A percentile compares a stretch with the other conserved stretches of the same genome.
phyloP scores from a whole-genome alignment of 2,329 filamentous ascomycete genomes.

The Coniochaeta sp. region DNA sequence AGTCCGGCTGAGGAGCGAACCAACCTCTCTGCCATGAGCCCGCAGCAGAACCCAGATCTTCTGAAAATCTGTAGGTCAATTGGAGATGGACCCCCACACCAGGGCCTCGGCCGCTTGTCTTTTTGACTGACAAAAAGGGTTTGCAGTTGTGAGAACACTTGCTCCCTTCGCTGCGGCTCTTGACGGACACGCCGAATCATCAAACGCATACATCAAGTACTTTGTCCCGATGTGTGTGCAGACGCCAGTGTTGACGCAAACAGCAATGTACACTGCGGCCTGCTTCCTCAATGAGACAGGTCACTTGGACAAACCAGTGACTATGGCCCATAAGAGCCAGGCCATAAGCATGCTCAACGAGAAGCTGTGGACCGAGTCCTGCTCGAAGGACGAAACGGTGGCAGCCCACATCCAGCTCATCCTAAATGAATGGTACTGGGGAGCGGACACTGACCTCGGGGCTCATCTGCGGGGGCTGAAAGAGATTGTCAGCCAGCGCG shows the following conservation, averaged over 20 bases:
- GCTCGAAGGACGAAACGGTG: conserved; percentile 37
- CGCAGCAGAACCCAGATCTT: conserved; percentile 37
- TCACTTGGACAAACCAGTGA: conserved; percentile 33
- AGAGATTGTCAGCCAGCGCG: conserved; percentile 39
- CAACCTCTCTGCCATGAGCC: not conserved
- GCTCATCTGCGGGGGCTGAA: conserved; percentile 39
- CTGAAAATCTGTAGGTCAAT: conserved; percentile 35
- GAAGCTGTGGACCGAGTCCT: conserved; percentile 28
- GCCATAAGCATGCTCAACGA: conserved; percentile 39
- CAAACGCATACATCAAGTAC: conserved; percentile 36
- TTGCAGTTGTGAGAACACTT: conserved; percentile 37
- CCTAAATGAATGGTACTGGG: conserved; percentile 48
- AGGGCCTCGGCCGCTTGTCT: not conserved
- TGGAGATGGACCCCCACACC: not conserved
- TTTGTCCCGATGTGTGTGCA: conserved; percentile 41
- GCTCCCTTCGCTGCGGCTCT: conserved; percentile 43
- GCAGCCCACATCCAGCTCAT: conserved; percentile 41
- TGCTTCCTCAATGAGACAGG: conserved; percentile 44
- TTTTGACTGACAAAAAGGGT: not conserved
- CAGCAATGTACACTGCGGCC: conserved; percentile 41
- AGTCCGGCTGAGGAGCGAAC: not conserved
- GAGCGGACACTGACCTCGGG: conserved; percentile 33
- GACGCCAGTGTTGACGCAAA: conserved; percentile 39
- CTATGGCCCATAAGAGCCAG: conserved; percentile 33
- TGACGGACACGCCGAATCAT: conserved; percentile 36